Evolutionary conservation across 1,139 yeast species (phyloP).

Genomic region (Scheffersomyces lignicola): DNA sequence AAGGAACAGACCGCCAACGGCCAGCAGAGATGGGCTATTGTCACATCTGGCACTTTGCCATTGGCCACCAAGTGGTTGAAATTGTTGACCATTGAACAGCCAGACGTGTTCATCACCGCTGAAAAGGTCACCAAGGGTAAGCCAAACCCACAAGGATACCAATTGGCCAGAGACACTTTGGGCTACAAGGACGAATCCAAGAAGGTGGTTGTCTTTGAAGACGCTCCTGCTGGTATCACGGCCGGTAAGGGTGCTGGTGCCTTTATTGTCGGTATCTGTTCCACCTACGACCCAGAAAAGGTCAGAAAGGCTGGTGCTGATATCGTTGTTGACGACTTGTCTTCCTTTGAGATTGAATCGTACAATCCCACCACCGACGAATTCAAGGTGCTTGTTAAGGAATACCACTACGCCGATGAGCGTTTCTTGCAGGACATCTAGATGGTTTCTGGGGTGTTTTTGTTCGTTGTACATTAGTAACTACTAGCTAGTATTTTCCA

Average conservation of each 20-base stretch:
- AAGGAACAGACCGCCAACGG: conserved; percentile 42
- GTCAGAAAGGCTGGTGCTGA: conserved; percentile 78
- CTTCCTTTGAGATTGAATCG: conserved; percentile 44
- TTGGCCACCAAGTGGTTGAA: conserved; percentile 81
- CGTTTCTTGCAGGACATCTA: conserved; percentile 36
- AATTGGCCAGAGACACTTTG: conserved; percentile 59
- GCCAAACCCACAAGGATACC: conserved; percentile 84
- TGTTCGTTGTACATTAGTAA: conserved; percentile 6
- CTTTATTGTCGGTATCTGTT: conserved; percentile 77
- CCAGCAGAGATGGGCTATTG: conserved; percentile 72
- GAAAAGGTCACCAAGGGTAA: conserved; percentile 75
- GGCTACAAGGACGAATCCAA: conserved; percentile 47
- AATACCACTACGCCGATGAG: conserved; percentile 48
- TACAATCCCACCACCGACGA: conserved; percentile 48
- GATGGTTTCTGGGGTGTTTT: conserved; percentile 3
- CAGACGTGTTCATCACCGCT: conserved; percentile 77
- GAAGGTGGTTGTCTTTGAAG: conserved; percentile 75
- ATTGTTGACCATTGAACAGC: conserved; percentile 60
- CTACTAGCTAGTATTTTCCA: background rate
- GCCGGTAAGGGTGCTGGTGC: conserved; percentile 90
- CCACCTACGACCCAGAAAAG: conserved; percentile 69
- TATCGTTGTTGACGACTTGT: conserved; percentile 73
- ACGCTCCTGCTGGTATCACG: conserved; percentile 83
- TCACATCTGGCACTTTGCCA: conserved; percentile 77
- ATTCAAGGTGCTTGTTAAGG: conserved; percentile 44